These are phyloP conservation scores for Solanum dulcamara DNA, from an alignment of 257 asterid genomes.

Conservation along the genomic window DNA sequence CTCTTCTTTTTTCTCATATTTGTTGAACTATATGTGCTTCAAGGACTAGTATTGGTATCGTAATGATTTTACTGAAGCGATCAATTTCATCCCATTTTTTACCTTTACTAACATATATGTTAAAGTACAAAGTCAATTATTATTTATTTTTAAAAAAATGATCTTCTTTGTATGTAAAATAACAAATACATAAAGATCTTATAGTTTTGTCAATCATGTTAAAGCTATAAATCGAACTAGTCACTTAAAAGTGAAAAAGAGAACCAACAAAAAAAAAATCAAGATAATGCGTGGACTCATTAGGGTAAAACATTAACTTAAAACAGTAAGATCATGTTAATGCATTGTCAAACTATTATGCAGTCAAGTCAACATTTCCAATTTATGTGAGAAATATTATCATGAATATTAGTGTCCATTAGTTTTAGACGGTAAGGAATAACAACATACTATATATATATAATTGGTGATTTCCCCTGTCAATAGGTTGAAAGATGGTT, in stretches of 20 bases:
- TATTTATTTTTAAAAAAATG: not conserved
- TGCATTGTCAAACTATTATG: not conserved
- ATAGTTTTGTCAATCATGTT: not conserved
- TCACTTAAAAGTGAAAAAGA: not conserved
- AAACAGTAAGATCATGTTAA: not conserved
- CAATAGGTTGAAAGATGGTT: slow-evolving; percentile 2
- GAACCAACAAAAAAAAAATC: not conserved
- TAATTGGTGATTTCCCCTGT: not conserved
- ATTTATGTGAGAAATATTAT: not conserved
- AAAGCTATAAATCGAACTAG: not conserved
- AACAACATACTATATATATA: not conserved
- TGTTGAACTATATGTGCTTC: not conserved
- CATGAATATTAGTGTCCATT: not conserved
- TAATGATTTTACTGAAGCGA: not conserved
- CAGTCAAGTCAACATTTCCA: not conserved
- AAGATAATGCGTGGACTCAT: not conserved
- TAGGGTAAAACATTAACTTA: not conserved
- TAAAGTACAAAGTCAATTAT: not conserved
- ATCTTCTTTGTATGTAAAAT: not conserved
- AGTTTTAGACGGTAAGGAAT: not conserved
- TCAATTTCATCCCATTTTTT: not conserved
- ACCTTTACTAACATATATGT: not conserved
- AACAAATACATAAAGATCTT: not conserved
- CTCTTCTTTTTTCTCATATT: not conserved
- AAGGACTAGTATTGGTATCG: not conserved